Evolutionary conservation across 495 filamentous ascomycete genomes (phyloP), one percentile per base, ranked within the genome.

Genomic region (Penicillium longicatenatum): DNA sequence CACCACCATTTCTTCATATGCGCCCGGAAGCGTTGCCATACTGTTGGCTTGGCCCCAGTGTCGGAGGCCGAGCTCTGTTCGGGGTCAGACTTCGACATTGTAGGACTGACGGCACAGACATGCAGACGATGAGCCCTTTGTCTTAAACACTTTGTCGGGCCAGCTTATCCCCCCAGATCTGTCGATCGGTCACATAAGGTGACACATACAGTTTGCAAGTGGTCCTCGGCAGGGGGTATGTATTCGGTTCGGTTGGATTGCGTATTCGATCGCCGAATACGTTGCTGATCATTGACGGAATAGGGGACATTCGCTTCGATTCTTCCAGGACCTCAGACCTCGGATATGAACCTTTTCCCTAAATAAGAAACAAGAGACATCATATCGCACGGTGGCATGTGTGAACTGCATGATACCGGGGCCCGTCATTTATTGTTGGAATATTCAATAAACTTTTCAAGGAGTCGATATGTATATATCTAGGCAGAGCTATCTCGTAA

Each of bases 1-100:
- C 68, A 73, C 68, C 70, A 73, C 64, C 68, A 62, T 45, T 56
- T 66, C 53, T 69, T 70, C 66, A 73, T 66, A 31, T 70, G 68
- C 16, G 48, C 24, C 49, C 60, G 65, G 39, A 63, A 70, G 43
- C 66, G 60, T 31, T 68, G 59, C 56, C 63, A 64, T 37, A 60
- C 22, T 22, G 62, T 64, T 3, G 68, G 64, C 45, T 66, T 69
- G 21, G 47, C n/a, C n/a, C n/a, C n/a, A n/a, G 42, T 35, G 11
- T 20, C 58, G 14, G 61, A 59, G n/a, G 26, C 37, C 8, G 67
- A 66, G 51, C 35, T 64, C 24, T 59, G 39, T 54, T 61, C 62
- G 17, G 62, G 21, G 22, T 67, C 65, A 1, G 58, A 43, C 51
- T 67, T 70, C n/a, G 65, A 63, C 69, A 69, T 70, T 37, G 17